A percentile compares a stretch with the other conserved stretches of the same genome.
Conservation (phyloP, 805 yeast species). For the Metschnikowia kofuensis region DNA sequence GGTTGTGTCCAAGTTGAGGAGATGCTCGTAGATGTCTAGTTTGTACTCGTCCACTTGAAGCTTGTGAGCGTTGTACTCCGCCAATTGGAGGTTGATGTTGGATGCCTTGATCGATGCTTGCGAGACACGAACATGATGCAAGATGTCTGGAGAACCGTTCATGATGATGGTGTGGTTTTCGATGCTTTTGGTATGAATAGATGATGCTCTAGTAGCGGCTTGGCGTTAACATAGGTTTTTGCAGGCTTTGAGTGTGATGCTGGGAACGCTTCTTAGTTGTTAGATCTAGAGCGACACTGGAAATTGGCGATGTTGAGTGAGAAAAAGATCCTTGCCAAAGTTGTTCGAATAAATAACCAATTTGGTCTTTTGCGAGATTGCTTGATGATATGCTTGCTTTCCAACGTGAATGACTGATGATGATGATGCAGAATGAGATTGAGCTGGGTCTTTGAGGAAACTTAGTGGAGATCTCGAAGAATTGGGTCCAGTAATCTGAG, state of each 20-base stretch:
- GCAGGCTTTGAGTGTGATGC: background rate
- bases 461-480: background rate
- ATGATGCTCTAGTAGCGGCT: background rate
- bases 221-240: background rate
- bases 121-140: constrained; percentile 26
- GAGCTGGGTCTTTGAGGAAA: background rate
- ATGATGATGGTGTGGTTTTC: constrained; percentile 3
- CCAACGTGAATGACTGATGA: background rate
- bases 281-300: background rate
- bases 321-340: background rate
- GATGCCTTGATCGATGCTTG: constrained; percentile 36
- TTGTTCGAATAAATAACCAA: background rate
- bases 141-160: constrained; percentile 16
- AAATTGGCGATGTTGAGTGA: background rate
- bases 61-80: constrained; percentile 49
- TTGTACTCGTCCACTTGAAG: constrained; percentile 44
- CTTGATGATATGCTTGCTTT: background rate
- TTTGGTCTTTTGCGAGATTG: background rate
- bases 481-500: background rate
- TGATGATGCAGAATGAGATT: background rate
- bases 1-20: constrained; percentile 22
- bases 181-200: background rate
- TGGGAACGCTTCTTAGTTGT: background rate
- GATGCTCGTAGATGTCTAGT: constrained; percentile 39
- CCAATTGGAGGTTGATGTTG: constrained; percentile 36